A percentile compares a stretch with the other conserved stretches of the same genome.
Evolutionary conservation across 2,329 filamentous ascomycete species (phyloP).

Genomic region (Talaromyces sp.): DNA sequence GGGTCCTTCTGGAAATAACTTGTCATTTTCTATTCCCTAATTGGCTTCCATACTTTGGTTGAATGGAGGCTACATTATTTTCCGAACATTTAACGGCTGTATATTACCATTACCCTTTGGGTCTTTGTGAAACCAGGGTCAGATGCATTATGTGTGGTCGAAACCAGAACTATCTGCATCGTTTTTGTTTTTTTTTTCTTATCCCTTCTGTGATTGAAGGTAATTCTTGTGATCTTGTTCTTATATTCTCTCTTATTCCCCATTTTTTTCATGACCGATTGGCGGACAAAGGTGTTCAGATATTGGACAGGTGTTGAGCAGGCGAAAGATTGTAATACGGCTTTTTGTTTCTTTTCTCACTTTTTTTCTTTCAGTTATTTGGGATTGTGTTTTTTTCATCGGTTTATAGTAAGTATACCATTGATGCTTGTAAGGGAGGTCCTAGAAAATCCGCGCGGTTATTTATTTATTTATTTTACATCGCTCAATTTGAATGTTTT

Average conservation of each 20-base stretch:
- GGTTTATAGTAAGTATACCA: background rate
- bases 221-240: background rate
- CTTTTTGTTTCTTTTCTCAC: background rate
- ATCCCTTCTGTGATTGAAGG: background rate
- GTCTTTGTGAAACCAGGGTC: constrained; percentile 15
- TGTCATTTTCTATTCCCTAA: constrained; percentile 11
- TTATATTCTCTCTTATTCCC: constrained; percentile 5
- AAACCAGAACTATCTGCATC: background rate
- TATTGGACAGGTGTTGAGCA: constrained; percentile 1
- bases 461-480: background rate
- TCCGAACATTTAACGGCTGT: background rate
- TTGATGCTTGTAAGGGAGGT: background rate
- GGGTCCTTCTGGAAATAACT: background rate
- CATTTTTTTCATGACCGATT: background rate
- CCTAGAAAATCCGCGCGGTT: background rate
- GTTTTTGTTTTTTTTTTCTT: background rate
- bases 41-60: background rate
- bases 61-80: background rate
- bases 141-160: background rate
- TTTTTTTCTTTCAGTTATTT: background rate
- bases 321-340: background rate
- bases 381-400: background rate
- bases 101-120: background rate
- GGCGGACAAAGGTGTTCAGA: constrained; percentile 16
- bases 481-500: background rate